Evolutionary conservation across 2,329 filamentous ascomycete genomes (phyloP), one percentile per base, ranked within the genome.

Genomic region (Ophiostoma perfectum): DNA sequence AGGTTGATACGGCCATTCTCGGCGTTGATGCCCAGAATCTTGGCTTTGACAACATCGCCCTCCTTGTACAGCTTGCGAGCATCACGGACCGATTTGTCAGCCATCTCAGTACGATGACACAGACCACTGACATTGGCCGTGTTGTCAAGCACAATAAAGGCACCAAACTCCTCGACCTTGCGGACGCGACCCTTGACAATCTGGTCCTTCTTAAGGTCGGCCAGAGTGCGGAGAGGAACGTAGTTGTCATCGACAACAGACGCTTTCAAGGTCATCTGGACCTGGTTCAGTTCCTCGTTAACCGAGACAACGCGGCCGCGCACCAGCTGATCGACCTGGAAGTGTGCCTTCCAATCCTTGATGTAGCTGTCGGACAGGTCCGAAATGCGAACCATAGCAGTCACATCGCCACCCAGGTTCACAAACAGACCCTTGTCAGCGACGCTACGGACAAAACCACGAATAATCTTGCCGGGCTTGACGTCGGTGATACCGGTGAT

Each of bases 291-390:
- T 49, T 83, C 82, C 5, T 82, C 74, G 73, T 97, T 90, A 39
- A 93, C 85, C 2, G 87, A 82, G 64, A 90, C 86, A 70, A 99
- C 83, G 72, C 94, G 92, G 66, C 93, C 95, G 78, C 90, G 92
- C 67, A 99, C 92, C 5, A 99, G 83, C 78, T 98, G 93, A 74
- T 96, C 92, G 64, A 94, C 81, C 74, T 95, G 88, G 79, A 94
- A 97, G 62, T 89, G 83, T 47, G 91, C 87, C 80, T 97, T 96
- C 95, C 95, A 99, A 70, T 98, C 92, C 78, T 98, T 98, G 74
- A 99, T 80, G 77, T 89, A 99, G 7, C 87, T 85, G 76, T 99
- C 95, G 0, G 93, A 97, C 14, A 99, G 83, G 76, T 98, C 93
- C 9, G 90, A 87, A 67, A 98, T 89, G 73, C 91, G 90, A 64